Evolutionary conservation across 108 stramenopile genomes (phyloP).

Genomic region (Aurantiochytrium sp.): DNA sequence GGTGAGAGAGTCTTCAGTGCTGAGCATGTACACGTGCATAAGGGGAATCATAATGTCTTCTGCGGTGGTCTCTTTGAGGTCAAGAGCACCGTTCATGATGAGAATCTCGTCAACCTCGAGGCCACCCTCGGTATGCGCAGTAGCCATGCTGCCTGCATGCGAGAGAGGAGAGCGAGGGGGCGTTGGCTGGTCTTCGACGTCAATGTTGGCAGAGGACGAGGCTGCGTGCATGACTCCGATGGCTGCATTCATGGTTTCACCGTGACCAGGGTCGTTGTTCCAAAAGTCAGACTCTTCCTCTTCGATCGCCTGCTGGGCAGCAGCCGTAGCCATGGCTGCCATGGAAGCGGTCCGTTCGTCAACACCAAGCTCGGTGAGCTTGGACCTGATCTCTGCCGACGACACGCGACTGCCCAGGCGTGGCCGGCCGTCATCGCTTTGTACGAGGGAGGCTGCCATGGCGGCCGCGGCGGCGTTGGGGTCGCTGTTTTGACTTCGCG

Average conservation of each 20-base stretch:
- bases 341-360: neutral
- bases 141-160: neutral
- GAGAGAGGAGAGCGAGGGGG: neutral
- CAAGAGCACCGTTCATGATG: constrained; percentile 6
- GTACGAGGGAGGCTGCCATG: too few relatives aligned
- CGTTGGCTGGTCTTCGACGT: neutral
- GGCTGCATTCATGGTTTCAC: neutral
- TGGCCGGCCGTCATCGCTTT: too few relatives aligned
- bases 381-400: neutral
- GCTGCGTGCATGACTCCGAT: neutral
- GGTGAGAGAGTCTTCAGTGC: neutral
- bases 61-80: neutral
- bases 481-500: neutral
- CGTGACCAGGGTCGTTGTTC: neutral
- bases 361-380: neutral
- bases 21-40: neutral
- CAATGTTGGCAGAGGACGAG: neutral
- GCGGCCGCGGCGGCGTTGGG: neutral
- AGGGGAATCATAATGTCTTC: constrained; percentile 10
- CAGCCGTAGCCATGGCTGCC: neutral
- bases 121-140: neutral
- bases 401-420: neutral
- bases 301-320: neutral
- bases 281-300: neutral
- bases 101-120: neutral